A percentile compares a stretch with the other conserved stretches of the same genome.
phyloP scores from a whole-genome alignment of 371 early-diverging fungal species.

The Mortierella sp. region DNA sequence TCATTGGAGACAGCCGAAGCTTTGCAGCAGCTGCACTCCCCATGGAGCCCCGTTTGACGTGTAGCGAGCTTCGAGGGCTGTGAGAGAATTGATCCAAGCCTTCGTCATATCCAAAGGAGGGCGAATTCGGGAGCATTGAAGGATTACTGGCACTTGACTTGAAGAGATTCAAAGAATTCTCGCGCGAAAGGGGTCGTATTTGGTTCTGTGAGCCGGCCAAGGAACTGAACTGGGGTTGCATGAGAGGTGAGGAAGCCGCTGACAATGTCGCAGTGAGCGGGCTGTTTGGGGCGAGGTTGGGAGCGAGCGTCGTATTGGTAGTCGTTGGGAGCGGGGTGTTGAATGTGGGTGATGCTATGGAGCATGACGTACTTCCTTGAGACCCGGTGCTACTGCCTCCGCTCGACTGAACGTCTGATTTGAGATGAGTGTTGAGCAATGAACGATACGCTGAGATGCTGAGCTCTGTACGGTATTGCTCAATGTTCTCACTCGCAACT shows the following conservation, averaged over 20 bases:
- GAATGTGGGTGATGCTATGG: constrained; percentile 12
- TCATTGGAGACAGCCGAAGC: constrained; percentile 41
- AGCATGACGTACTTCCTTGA: constrained; percentile 12
- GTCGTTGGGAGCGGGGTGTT: constrained; percentile 12
- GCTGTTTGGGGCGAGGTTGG: neutral
- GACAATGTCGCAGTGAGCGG: neutral
- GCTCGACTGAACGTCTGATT: constrained; percentile 10
- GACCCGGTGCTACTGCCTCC: constrained; percentile 16
- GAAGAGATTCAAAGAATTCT: constrained; percentile 31
- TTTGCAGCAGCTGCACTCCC: constrained; percentile 28
- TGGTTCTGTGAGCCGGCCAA: constrained; percentile 18
- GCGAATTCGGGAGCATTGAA: constrained; percentile 22
- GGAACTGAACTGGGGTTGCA: constrained; percentile 9
- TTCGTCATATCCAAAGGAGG: constrained; percentile 31
- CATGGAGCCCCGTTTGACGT: constrained; percentile 33
- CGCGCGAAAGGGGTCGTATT: constrained; percentile 15
- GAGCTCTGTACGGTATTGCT: constrained; percentile 49
- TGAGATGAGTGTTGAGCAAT: constrained; percentile 38
- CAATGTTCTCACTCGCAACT: constrained; percentile 44
- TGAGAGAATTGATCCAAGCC: constrained; percentile 11
- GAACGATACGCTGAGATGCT: constrained; percentile 53
- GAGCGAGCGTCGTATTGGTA: constrained; percentile 10
- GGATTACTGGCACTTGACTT: constrained; percentile 28
- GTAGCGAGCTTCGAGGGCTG: constrained; percentile 17
- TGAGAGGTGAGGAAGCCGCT: neutral